Evolutionary conservation across 805 yeast species (phyloP).

Genomic region (Yarrowia sp.): DNA sequence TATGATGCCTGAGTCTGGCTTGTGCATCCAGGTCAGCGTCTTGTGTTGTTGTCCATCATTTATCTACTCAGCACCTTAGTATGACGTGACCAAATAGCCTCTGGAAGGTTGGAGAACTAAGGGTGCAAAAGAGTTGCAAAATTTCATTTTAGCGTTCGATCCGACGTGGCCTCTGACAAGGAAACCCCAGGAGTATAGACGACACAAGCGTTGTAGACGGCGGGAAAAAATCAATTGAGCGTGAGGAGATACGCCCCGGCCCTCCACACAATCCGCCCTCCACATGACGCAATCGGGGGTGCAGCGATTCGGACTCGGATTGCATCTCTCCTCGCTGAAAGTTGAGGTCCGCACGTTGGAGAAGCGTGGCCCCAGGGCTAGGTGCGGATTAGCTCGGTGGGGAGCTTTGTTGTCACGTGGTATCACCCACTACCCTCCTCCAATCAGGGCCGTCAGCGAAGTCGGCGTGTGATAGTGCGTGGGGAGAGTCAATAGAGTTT

Average conservation of each 20-base stretch:
- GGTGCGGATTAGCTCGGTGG: background rate
- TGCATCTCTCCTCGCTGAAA: constrained; percentile 1
- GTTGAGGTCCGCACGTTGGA: background rate
- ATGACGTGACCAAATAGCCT: constrained; percentile 15
- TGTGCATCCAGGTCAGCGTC: background rate
- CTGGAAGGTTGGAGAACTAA: constrained; percentile 33
- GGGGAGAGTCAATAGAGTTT: constrained; percentile 17
- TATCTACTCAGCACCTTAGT: background rate
- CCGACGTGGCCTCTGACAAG: constrained; percentile 1
- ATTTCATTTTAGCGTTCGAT: constrained; percentile 36
- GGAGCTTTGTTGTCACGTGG: constrained; percentile 38
- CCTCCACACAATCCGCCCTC: too few species aligned
- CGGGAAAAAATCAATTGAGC: too few species aligned
- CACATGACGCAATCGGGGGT: constrained; percentile 4
- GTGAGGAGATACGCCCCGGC: too few species aligned
- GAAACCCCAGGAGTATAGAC: background rate
- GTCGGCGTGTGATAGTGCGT: constrained; percentile 33
- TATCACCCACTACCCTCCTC: constrained; percentile 2
- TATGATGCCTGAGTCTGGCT: background rate
- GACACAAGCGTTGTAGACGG: too few species aligned
- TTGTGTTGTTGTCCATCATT: too few species aligned
- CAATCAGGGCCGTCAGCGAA: constrained; percentile 33
- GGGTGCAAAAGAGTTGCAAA: background rate
- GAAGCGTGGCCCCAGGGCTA: background rate
- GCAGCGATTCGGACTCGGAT: constrained; percentile 26